Percentiles rank a stretch among this genome's conserved stretches.
These are phyloP conservation scores for Xylaria sp. DNA, from an alignment of 2,329 filamentous ascomycete genomes.

Conservation along the genomic window DNA sequence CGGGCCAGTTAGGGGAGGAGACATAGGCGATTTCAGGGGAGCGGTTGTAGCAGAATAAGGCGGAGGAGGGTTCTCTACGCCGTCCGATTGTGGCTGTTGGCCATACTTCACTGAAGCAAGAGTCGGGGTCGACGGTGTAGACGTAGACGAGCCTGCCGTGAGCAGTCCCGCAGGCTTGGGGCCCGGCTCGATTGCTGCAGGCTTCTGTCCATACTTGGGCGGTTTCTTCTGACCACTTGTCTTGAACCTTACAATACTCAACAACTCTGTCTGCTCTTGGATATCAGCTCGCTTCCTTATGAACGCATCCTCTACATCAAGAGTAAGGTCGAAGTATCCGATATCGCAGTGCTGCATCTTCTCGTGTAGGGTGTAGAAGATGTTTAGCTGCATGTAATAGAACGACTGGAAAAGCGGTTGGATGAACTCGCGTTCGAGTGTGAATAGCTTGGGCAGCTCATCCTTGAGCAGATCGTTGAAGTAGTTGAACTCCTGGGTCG, in stretches of 20 bases:
- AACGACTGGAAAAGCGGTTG: slow-evolving; percentile 97
- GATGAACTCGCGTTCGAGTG: slow-evolving; percentile 91
- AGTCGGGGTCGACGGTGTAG: slow-evolving; percentile 37
- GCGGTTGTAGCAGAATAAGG: slow-evolving; percentile 64
- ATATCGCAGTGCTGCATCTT: slow-evolving; percentile 98
- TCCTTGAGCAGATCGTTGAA: slow-evolving; percentile 98
- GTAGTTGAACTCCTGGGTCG: slow-evolving; percentile 96
- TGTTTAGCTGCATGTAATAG: slow-evolving; percentile 99
- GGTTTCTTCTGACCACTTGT: slow-evolving; percentile 72
- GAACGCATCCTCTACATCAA: slow-evolving; percentile 91
- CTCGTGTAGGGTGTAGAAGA: slow-evolving; percentile 98
- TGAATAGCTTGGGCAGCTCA: slow-evolving; percentile 89
- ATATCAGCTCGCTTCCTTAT: slow-evolving; percentile 85
- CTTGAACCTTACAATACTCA: slow-evolving; percentile 90
- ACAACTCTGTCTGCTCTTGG: slow-evolving; percentile 78
- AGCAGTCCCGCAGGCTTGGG: slow-evolving; percentile 46
- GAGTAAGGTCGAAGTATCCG: slow-evolving; percentile 91
- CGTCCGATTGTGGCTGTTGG: slow-evolving; percentile 45
- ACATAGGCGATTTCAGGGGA: slow-evolving; percentile 39
- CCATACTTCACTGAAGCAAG: slow-evolving; percentile 34
- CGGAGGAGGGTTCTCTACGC: slow-evolving; percentile 66
- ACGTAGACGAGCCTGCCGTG: slow-evolving; percentile 55
- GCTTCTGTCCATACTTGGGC: slow-evolving; percentile 60
- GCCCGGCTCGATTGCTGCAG: slow-evolving; percentile 39
- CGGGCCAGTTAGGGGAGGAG: slow-evolving; percentile 34